Evolutionary conservation across 192 early-diverging fungal genomes (phyloP), one percentile per base, ranked within the genome.

Genomic region (Paraglomus brasilianum): DNA sequence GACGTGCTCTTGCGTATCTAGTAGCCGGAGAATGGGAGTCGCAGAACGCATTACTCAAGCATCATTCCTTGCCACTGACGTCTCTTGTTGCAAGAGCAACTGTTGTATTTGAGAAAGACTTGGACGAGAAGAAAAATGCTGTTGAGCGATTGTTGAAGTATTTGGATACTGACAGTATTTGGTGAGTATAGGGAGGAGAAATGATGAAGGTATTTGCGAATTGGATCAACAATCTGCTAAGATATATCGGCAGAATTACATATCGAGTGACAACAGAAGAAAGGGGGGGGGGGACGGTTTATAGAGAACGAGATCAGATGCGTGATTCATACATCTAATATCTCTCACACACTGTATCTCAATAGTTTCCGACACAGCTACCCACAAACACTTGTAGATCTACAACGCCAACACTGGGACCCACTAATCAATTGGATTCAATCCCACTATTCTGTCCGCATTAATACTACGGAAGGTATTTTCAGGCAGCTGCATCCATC

Each of bases 21-120:
- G 82, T 93, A 41, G 93, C 92, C 8, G 93, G 83, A 9, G 96
- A 98, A 76, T 98, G 96, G 96, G 93, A 98, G 75, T 81, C 88
- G 62, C 93, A 95, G 77, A 87, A 84, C 41, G 81, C 84, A 46
- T 69, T 90, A 40, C 73, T 97, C 11, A 93, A 93, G 74, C 78
- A 87, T 0, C 92, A 94, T 72, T 88, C 95, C 9, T 81, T 98
- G 14, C 93, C 94, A 4, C 83, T 98, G 84, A 98, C 96, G 0
- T 95, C 94, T 5, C 80, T 98, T n/a, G 81, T 95, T 5, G 84
- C 88, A 53, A 86, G 95, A 39, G 86, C 94, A 0, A 87, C 94
- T 43, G 94, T 95, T 71, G 86, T 84, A 0, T 84, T 94, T 42
- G 68, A 75, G 47, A 83, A 77, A 24, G 52, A 56, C 22, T 13